These are phyloP conservation scores for Dissophora globulifera DNA, from an alignment of 192 early-diverging fungal species.

Conservation along the genomic window DNA sequence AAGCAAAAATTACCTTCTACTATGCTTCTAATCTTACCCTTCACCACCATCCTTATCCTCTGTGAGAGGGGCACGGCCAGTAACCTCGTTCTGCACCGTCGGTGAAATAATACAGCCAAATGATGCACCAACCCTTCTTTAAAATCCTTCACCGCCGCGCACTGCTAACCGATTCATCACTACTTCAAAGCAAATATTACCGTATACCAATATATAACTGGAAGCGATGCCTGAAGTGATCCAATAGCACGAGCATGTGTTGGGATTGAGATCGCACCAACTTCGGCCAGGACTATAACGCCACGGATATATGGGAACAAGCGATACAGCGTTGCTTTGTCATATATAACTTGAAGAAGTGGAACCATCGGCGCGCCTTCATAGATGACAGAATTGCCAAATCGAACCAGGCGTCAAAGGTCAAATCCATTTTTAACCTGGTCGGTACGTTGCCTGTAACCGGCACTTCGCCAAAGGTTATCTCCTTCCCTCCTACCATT, in stretches of 20 bases:
- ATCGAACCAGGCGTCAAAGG: slow-evolving; percentile 14
- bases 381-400: slow-evolving; percentile 23
- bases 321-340: slow-evolving; percentile 12
- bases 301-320: slow-evolving; percentile 15
- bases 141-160: too few species aligned
- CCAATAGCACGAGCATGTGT: slow-evolving; percentile 4
- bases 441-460: slow-evolving; percentile 28
- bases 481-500: slow-evolving; percentile 13
- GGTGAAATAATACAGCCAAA: too few species aligned
- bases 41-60: too few species aligned
- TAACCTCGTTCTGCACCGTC: too few species aligned
- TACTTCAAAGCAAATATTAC: too few species aligned
- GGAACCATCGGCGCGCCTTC: slow-evolving; percentile 11
- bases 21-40: too few species aligned
- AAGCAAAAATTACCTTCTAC: too few species aligned
- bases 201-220: slow-evolving; percentile 5
- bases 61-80: too few species aligned
- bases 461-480: slow-evolving; percentile 25
- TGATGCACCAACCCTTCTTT: too few species aligned
- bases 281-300: slow-evolving; percentile 23
- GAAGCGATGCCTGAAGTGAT: slow-evolving; percentile 10
- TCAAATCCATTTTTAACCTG: slow-evolving; percentile 27
- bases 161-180: too few species aligned
- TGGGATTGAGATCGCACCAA: slow-evolving; percentile 17
- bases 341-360: slow-evolving; percentile 11